Percentiles rank a stretch among this genome's conserved stretches.
phyloP scores from a whole-genome alignment of 208 protist genomes.

The Crithidia expoeki region DNA sequence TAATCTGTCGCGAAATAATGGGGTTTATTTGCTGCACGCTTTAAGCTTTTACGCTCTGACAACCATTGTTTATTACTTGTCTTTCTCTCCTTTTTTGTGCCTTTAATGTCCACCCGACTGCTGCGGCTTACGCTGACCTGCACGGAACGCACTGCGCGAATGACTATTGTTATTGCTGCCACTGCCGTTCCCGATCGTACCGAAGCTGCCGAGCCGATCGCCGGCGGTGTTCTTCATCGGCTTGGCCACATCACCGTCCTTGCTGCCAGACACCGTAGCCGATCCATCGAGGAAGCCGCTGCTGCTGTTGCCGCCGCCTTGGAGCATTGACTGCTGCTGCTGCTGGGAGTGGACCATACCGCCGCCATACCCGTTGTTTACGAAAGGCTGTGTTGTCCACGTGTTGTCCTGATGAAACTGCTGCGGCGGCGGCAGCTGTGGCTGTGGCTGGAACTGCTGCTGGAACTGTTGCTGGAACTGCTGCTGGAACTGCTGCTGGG shows the following conservation, averaged over 20 bases:
- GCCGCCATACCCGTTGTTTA: slow-evolving; percentile 31
- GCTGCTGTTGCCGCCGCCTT: slow-evolving; percentile 4
- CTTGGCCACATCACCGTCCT: slow-evolving; percentile 3
- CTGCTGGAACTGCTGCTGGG: slow-evolving; percentile 19
- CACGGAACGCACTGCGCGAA: background rate
- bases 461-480: slow-evolving; percentile 14
- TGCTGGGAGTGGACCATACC: background rate
- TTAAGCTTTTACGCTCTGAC: too few relatives aligned
- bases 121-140: slow-evolving; percentile 5
- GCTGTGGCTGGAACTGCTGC: slow-evolving; percentile 8
- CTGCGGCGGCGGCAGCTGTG: slow-evolving; percentile 9
- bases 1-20: too few relatives aligned
- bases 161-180: slow-evolving; percentile 5
- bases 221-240: background rate
- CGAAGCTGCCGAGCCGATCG: background rate
- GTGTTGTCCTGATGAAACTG: slow-evolving; percentile 15
- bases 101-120: slow-evolving; percentile 5
- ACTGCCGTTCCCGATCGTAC: background rate
- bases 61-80: too few relatives aligned
- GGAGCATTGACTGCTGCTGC: slow-evolving; percentile 3
- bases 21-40: too few relatives aligned
- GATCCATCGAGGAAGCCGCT: slow-evolving; percentile 5
- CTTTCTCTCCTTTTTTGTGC: too few relatives aligned
- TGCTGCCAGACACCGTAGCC: background rate
- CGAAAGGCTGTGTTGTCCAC: slow-evolving; percentile 28